Percentiles rank a stretch among this genome's conserved stretches.
Evolutionary conservation across 164 flowering plant genomes (phyloP).

Genomic region (Taxillus chinensis): DNA sequence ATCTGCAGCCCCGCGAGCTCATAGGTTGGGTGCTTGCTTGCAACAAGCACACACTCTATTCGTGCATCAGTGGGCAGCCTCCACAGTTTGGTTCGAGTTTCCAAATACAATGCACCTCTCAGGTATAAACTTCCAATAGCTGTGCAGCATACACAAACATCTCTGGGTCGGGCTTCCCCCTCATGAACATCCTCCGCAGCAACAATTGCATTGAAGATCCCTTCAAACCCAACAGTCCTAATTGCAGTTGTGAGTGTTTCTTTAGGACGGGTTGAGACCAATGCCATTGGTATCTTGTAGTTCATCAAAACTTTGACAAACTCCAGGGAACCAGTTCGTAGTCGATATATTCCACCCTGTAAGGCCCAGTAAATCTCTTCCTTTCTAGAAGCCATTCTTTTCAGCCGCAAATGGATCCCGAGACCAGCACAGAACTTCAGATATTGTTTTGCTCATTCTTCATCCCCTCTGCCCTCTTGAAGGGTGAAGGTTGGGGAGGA

Average conservation of each 20-base stretch:
- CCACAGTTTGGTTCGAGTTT: conserved; percentile 80
- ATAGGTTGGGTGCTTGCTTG: conserved; percentile 87
- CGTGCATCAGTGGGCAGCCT: conserved; percentile 93
- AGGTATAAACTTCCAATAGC: conserved; percentile 64
- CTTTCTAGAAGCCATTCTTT: conserved; percentile 63
- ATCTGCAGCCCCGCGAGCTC: conserved; percentile 95
- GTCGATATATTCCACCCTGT: conserved; percentile 64
- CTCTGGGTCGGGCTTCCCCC: conserved; percentile 99
- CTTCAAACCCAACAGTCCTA: conserved; percentile 50
- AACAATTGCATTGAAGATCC: conserved; percentile 58
- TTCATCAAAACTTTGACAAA: conserved; percentile 65
- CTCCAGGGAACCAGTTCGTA: conserved; percentile 70
- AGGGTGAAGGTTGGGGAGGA: conserved; percentile 72
- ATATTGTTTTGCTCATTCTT: conserved; percentile 91
- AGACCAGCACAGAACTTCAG: conserved; percentile 96
- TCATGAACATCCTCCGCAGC: conserved; percentile 85
- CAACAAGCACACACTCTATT: conserved; percentile 96
- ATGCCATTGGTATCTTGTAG: conserved; percentile 83
- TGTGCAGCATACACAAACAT: conserved; percentile 92
- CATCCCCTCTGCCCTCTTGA: conserved; percentile 83
- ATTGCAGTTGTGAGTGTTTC: conserved; percentile 58
- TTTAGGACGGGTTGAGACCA: conserved; percentile 83
- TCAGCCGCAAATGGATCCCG: conserved; percentile 60
- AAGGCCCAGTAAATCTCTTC: conserved; percentile 76
- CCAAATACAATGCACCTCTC: conserved; percentile 96